phyloP scores from a whole-genome alignment of 2,329 filamentous ascomycete species.

The Botrytis aclada region DNA sequence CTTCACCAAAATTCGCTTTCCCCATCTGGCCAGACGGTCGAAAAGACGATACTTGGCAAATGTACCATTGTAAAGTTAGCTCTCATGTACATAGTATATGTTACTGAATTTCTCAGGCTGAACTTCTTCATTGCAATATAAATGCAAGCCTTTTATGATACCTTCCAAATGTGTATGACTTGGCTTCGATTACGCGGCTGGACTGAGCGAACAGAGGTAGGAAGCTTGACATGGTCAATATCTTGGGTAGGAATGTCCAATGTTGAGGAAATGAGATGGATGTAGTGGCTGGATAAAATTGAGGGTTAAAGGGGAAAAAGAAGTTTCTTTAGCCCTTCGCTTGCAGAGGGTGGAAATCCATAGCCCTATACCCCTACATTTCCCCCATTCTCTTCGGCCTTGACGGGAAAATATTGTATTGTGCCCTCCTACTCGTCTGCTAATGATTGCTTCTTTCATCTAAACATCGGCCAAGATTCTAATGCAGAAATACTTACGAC shows the following conservation, averaged over 20 bases:
- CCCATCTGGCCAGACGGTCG: background rate
- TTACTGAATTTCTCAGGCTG: background rate
- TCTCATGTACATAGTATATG: background rate
- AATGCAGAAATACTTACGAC: background rate
- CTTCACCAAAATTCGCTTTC: slow-evolving; percentile 5
- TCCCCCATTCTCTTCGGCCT: background rate
- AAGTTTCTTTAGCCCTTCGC: background rate
- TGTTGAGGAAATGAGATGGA: background rate
- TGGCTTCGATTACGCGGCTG: slow-evolving; percentile 5
- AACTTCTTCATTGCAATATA: background rate
- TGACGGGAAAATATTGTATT: background rate
- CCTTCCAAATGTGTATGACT: slow-evolving; percentile 7
- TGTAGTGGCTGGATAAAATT: background rate
- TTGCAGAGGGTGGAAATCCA: background rate
- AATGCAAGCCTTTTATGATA: slow-evolving; percentile 9
- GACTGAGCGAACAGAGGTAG: background rate
- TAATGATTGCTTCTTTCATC: background rate
- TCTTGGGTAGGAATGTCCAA: background rate
- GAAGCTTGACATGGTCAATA: background rate
- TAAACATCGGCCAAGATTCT: background rate
- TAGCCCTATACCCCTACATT: background rate
- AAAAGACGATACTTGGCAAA: slow-evolving; percentile 5
- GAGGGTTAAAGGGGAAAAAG: background rate
- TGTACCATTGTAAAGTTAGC: background rate
- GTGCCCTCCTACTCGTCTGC: background rate